Evolutionary conservation across 306 rosid genomes (phyloP).

Genomic region (Prunus fruticosa): DNA sequence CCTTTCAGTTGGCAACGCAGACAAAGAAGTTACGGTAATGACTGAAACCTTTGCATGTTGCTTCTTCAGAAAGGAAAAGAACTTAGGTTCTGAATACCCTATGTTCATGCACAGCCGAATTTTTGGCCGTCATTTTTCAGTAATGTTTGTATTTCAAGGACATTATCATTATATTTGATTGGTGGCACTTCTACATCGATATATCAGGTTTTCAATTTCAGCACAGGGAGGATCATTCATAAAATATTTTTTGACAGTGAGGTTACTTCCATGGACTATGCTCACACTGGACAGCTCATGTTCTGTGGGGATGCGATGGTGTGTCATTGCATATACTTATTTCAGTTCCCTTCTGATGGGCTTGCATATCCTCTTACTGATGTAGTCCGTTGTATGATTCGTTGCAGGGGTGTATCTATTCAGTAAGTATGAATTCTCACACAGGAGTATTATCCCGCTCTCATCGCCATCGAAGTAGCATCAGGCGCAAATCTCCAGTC

Average conservation of each 20-base stretch:
- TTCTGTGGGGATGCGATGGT: conserved; percentile 89
- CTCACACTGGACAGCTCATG: conserved; percentile 84
- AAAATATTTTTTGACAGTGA: conserved; percentile 67
- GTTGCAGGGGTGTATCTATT: conserved; percentile 80
- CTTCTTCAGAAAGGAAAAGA: not conserved
- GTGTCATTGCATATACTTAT: conserved; percentile 26
- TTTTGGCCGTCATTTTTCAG: not conserved
- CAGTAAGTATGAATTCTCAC: conserved; percentile 82
- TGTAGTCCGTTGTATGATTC: conserved; percentile 28
- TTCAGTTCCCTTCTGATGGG: conserved; percentile 15
- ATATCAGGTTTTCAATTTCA: conserved; percentile 87
- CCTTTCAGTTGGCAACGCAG: conserved; percentile 89
- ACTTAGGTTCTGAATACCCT: not conserved
- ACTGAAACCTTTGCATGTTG: conserved; percentile 2
- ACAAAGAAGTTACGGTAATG: conserved; percentile 81
- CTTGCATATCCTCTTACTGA: conserved; percentile 20
- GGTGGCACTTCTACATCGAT: conserved; percentile 14
- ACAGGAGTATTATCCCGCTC: conserved; percentile 84
- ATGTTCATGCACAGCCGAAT: not conserved
- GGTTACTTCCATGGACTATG: conserved; percentile 89
- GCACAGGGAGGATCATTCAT: conserved; percentile 88
- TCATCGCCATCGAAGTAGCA: conserved; percentile 72
- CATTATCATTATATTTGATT: conserved; percentile 5
- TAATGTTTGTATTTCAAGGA: not conserved
- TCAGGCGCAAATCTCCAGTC: conserved; percentile 72